A percentile compares a stretch with the other conserved stretches of the same genome.
phyloP scores from a whole-genome alignment of 495 filamentous ascomycete genomes.

The Copromyces sp. region DNA sequence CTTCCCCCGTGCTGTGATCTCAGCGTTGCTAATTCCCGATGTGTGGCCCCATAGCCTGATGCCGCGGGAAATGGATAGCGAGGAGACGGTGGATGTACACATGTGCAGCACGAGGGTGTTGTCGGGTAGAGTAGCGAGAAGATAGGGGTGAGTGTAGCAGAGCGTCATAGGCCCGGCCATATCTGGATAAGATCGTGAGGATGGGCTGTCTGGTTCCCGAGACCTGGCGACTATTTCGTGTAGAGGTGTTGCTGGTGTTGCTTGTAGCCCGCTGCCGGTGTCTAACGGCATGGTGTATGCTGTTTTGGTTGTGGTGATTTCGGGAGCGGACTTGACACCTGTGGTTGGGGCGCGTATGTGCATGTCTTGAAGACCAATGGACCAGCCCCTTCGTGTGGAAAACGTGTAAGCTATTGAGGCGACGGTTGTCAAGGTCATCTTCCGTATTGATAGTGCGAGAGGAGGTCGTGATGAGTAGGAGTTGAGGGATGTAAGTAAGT shows the following conservation, averaged over 20 bases:
- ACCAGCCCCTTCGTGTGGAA: slow-evolving; percentile 65
- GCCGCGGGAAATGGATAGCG: slow-evolving; percentile 61
- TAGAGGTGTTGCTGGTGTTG: slow-evolving; percentile 17
- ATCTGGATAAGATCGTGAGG: background rate
- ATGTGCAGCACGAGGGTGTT: slow-evolving; percentile 87
- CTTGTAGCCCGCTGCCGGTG: slow-evolving; percentile 1
- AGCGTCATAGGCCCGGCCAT: slow-evolving; percentile 55
- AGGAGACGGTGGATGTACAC: slow-evolving; percentile 59
- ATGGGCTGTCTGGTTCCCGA: background rate
- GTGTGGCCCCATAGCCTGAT: slow-evolving; percentile 89
- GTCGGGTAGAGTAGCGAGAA: slow-evolving; percentile 78
- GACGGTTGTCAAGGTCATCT: slow-evolving; percentile 47
- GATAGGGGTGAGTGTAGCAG: slow-evolving; percentile 84
- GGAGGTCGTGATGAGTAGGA: slow-evolving; percentile 75
- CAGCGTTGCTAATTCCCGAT: slow-evolving; percentile 74
- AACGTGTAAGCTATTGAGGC: slow-evolving; percentile 81
- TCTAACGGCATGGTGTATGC: slow-evolving; percentile 32
- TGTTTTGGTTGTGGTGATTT: slow-evolving; percentile 36
- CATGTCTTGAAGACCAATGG: slow-evolving; percentile 81
- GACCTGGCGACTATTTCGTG: background rate
- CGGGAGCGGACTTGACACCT: slow-evolving; percentile 21
- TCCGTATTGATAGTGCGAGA: slow-evolving; percentile 65
- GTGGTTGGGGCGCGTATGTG: slow-evolving; percentile 38
- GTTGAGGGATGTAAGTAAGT: slow-evolving; percentile 66
- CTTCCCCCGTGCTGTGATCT: slow-evolving; percentile 79